Percentiles rank a stretch among this genome's conserved stretches.
These are phyloP conservation scores for Leccinum barrowsii DNA, from an alignment of 768 basidiomycete species.

Conservation along the genomic window DNA sequence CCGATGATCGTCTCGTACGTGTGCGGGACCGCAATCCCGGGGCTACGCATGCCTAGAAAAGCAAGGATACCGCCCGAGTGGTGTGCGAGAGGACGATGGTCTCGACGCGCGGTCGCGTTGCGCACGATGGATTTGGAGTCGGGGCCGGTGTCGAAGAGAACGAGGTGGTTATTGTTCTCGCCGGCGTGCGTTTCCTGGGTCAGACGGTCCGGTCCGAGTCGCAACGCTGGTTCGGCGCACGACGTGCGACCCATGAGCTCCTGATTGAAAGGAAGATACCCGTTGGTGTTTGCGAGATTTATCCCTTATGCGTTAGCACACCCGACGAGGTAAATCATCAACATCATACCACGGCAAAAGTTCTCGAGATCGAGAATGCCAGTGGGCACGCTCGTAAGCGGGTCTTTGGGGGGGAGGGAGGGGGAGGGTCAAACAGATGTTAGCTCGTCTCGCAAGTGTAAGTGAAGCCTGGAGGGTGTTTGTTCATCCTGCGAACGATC, in stretches of 20 bases:
- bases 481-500: slow-evolving; percentile 58
- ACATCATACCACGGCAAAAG: slow-evolving; percentile 57
- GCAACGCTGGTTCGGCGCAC: too few species aligned
- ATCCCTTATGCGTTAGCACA: neutral
- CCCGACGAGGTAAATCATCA: too few species aligned
- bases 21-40: too few species aligned
- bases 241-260: slow-evolving; percentile 77
- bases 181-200: slow-evolving; percentile 55
- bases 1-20: too few species aligned
- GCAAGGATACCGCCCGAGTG: slow-evolving; percentile 72
- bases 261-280: slow-evolving; percentile 28
- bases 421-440: slow-evolving; percentile 46
- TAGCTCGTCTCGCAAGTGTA: slow-evolving; percentile 54
- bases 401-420: slow-evolving; percentile 38
- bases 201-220: neutral
- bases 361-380: slow-evolving; percentile 69
- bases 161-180: slow-evolving; percentile 41
- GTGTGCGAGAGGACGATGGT: slow-evolving; percentile 69
- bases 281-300: neutral
- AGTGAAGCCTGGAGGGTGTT: slow-evolving; percentile 71
- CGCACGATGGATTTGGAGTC: slow-evolving; percentile 72
- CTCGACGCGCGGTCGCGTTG: slow-evolving; percentile 59
- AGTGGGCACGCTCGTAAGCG: slow-evolving; percentile 52
- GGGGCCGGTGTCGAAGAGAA: slow-evolving; percentile 83
- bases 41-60: slow-evolving; percentile 37